Percentiles rank a stretch among this genome's conserved stretches.
These are phyloP conservation scores for Aspergillus felis DNA, from an alignment of 2,329 filamentous ascomycete genomes.

Conservation along the genomic window DNA sequence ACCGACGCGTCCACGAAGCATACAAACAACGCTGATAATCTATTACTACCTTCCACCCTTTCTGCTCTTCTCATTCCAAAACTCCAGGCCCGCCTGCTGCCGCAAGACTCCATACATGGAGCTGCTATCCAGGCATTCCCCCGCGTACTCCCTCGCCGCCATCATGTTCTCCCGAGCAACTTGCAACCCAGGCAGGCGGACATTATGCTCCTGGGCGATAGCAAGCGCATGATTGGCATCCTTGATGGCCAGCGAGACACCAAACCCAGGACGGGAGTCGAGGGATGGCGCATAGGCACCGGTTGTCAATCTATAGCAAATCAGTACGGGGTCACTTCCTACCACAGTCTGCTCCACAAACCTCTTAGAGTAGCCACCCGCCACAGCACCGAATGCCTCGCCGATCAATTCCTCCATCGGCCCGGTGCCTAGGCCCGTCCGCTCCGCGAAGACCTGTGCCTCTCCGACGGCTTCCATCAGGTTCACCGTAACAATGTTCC, in stretches of 20 bases:
- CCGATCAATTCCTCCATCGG: slow-evolving; percentile 42
- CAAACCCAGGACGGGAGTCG: slow-evolving; percentile 33
- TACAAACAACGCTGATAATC: not conserved
- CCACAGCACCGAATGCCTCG: slow-evolving; percentile 42
- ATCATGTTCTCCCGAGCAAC: slow-evolving; percentile 35
- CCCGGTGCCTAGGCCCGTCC: slow-evolving; percentile 41
- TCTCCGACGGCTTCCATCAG: slow-evolving; percentile 46
- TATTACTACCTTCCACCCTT: slow-evolving; percentile 9
- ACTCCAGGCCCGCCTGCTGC: slow-evolving; percentile 33
- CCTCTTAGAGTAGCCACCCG: slow-evolving; percentile 42
- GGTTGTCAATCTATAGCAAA: slow-evolving; percentile 33
- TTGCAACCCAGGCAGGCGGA: slow-evolving; percentile 31
- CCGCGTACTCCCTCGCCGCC: slow-evolving; percentile 32
- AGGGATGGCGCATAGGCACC: slow-evolving; percentile 40
- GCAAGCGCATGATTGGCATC: slow-evolving; percentile 33
- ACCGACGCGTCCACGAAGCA: not conserved
- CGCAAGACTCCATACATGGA: slow-evolving; percentile 36
- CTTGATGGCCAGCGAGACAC: slow-evolving; percentile 36
- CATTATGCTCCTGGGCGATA: slow-evolving; percentile 29
- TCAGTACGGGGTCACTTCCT: not conserved
- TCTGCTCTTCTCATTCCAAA: slow-evolving; percentile 39
- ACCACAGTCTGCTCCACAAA: slow-evolving; percentile 7
- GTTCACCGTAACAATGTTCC: slow-evolving; percentile 42
- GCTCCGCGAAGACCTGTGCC: slow-evolving; percentile 46
- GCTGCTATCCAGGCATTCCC: slow-evolving; percentile 37